A percentile compares a stretch with the other conserved stretches of the same genome.
Conservation (phyloP, 345 rosid species). For the Salix koriyanagi region DNA sequence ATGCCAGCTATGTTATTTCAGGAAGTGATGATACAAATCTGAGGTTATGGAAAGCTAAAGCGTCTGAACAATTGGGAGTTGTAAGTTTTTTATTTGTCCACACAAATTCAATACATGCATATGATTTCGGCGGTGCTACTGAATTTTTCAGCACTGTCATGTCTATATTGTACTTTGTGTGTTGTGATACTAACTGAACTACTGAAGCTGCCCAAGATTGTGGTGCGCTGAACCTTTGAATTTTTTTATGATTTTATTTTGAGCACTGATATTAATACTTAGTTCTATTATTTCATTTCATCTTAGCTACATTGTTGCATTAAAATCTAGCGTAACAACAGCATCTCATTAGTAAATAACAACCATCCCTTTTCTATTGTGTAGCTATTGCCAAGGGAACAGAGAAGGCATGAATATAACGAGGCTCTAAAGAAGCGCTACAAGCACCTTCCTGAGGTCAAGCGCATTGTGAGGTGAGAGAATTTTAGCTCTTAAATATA, state of each 20-base stretch:
- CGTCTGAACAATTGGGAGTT: conserved; percentile 94
- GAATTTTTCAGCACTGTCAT: neutral
- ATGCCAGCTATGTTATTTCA: conserved; percentile 84
- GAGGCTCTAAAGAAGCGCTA: conserved; percentile 85
- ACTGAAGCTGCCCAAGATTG: neutral
- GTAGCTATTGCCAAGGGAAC: conserved; percentile 90
- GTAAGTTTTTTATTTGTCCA: conserved; percentile 40
- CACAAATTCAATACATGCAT: neutral
- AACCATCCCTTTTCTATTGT: neutral
- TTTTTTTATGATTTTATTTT: neutral
- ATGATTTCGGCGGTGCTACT: neutral
- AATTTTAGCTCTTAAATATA: neutral
- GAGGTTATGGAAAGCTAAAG: conserved; percentile 96
- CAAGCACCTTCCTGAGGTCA: conserved; percentile 84
- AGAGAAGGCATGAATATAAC: conserved; percentile 66
- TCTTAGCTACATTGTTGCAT: neutral
- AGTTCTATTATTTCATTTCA: neutral
- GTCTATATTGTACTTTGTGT: neutral
- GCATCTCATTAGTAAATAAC: neutral
- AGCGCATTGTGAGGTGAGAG: conserved; percentile 73
- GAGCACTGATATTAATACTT: neutral
- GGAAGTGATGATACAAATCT: conserved; percentile 97
- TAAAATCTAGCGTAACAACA: neutral
- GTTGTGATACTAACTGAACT: neutral
- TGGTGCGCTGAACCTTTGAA: neutral